Evolutionary conservation across 2,329 filamentous ascomycete species (phyloP), one percentile per base, ranked within the genome.

Genomic region (Penicillium brevicompactum): DNA sequence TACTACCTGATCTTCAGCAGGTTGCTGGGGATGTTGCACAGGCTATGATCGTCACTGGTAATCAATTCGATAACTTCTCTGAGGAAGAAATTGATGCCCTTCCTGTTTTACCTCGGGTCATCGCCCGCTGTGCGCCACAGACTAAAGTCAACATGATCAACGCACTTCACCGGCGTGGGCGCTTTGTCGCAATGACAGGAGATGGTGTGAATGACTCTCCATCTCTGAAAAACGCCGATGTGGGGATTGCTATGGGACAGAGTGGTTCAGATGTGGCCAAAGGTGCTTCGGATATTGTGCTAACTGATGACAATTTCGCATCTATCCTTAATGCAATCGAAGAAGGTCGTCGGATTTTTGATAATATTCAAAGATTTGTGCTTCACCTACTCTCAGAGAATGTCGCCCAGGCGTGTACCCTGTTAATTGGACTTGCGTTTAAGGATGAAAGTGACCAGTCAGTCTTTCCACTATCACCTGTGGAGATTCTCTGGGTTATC

Each of bases 401-500:
- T 69, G 87, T 93, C 44, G 90, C 89, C 43, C 90, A 94, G 71
- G 91, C 92, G 11, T 87, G 88, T 58, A 85, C 90, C 1, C 79
- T 95, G 13, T 84, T 95, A 45, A 86, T 90, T 31, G 91, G 91
- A 47, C 83, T 95, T 3, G 88, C 82, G 0, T 93, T 94, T 77
- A 87, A 90, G 66, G 91, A 94, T 67, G 58, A 71, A 3, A 76
- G 80, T 11, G 81, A 83, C 5, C 81, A 88, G 53, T 93, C 90
- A 0, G 90, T 94, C 13, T 95, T 94, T 72, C 91, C 91, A 7
- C 82, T 94, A 40, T 86, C 89, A 1, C 90, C 91, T 1, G 84
- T 95, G 13, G 87, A 94, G 67, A 92, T 95, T 59, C 82, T 95
- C 58, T 95, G 90, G 90, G 89, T 95, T 71, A 95, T 94, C 74